Evolutionary conservation across 31 red algal genomes (phyloP).

Genomic region (Odonthalia washingtoniensis): DNA sequence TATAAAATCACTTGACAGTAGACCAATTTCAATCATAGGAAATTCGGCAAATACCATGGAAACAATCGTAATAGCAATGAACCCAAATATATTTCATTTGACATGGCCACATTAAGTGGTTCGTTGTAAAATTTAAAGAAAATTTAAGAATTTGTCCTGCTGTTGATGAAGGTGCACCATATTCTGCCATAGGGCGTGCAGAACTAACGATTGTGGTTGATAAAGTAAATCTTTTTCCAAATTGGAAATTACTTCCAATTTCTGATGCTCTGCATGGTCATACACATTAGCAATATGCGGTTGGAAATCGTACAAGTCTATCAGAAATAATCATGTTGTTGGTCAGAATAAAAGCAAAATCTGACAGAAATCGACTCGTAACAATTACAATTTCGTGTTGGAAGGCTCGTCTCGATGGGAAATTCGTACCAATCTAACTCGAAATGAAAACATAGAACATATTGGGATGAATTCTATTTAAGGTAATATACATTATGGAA

Average conservation of each 20-base stretch:
- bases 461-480: too few species aligned
- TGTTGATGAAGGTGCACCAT: conserved; percentile 22
- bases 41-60: too few species aligned
- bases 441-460: not conserved
- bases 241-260: conserved; percentile 4
- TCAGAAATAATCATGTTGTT: conserved; percentile 2
- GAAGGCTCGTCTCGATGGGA: conserved; percentile 30
- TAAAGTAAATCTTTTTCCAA: not conserved
- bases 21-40: too few species aligned
- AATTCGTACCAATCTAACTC: not conserved
- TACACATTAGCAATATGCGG: not conserved
- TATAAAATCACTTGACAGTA: too few species aligned
- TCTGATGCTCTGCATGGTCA: not conserved
- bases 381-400: not conserved
- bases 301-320: not conserved
- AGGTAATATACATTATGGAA: too few species aligned
- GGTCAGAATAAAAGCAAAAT: not conserved
- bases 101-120: too few species aligned
- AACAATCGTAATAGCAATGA: too few species aligned
- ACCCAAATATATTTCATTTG: too few species aligned
- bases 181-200: not conserved
- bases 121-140: too few species aligned
- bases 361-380: not conserved
- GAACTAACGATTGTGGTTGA: not conserved
- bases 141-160: too few species aligned